Conservation (phyloP, 768 basidiomycete genomes). For the Filobasidium wieringae region DNA sequence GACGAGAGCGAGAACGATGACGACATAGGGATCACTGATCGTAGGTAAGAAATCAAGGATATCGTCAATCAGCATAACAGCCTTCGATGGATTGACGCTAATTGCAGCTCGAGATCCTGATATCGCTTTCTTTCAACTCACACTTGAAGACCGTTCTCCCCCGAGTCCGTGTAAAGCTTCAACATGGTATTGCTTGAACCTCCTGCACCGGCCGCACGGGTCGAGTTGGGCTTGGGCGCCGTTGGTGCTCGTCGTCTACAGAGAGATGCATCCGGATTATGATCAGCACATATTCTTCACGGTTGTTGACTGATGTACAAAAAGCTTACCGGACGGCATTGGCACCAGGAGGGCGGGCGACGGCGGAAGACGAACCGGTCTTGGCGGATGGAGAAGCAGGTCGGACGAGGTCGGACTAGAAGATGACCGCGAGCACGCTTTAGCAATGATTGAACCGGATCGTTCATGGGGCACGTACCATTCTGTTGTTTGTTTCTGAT, state of each 20-base stretch:
- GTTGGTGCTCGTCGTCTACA: constrained; percentile 35
- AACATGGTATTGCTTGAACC: constrained; percentile 98
- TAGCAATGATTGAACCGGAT: too few species aligned
- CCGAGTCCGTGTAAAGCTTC: constrained; percentile 87
- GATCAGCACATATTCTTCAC: too few species aligned
- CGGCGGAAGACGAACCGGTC: constrained; percentile 22
- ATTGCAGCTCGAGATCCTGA: too few species aligned
- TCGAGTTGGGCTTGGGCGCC: constrained; percentile 62
- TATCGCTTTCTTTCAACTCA: constrained; percentile 54
- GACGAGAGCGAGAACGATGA: constrained; percentile 83
- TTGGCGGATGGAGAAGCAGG: constrained; percentile 28
- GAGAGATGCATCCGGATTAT: too few species aligned
- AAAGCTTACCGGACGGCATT: constrained; percentile 35
- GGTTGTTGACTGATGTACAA: too few species aligned
- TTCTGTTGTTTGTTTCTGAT: too few species aligned
- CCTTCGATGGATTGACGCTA: too few species aligned
- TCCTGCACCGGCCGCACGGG: constrained; percentile 84
- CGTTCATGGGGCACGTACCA: too few species aligned
- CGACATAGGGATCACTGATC: constrained; percentile 87
- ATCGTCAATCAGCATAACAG: too few species aligned
- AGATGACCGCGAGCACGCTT: too few species aligned
- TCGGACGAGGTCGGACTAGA: constrained; percentile 19
- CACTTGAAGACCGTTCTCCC: constrained; percentile 94
- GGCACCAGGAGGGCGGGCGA: constrained; percentile 35
- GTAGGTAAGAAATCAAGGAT: too few species aligned